Percentiles rank a stretch among this genome's conserved stretches.
phyloP scores from a whole-genome alignment of 495 filamentous ascomycete genomes.

The Astrothelium macrocarpum region DNA sequence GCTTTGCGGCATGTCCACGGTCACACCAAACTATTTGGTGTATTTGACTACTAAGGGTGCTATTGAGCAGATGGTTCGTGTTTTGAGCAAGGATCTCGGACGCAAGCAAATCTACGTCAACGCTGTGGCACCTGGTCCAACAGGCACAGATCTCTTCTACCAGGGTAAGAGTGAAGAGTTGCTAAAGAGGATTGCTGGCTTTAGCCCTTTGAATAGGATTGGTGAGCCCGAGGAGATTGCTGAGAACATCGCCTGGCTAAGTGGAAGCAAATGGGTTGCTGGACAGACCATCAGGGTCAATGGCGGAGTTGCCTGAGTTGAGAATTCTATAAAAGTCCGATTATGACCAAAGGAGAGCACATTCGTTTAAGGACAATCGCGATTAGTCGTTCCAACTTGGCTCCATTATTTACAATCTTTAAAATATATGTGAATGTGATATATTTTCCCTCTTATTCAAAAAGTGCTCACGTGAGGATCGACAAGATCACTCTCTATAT shows the following conservation, averaged over 20 bases:
- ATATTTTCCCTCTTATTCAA: neutral
- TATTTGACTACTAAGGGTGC: conserved; percentile 59
- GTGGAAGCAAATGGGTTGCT: conserved; percentile 48
- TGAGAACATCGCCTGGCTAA: conserved; percentile 42
- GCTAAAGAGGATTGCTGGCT: conserved; percentile 42
- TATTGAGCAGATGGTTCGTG: conserved; percentile 58
- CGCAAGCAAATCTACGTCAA: conserved; percentile 54
- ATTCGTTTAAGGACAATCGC: neutral
- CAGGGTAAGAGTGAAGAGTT: conserved; percentile 51
- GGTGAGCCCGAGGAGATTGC: conserved; percentile 57
- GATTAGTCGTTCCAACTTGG: neutral
- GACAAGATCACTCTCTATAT: neutral
- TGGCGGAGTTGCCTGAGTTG: conserved; percentile 37
- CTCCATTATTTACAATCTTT: neutral
- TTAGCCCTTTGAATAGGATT: conserved; percentile 46
- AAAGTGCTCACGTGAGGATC: neutral
- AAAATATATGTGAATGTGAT: neutral
- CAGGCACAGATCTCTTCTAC: conserved; percentile 56
- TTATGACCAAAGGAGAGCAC: neutral
- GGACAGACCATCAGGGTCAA: conserved; percentile 58
- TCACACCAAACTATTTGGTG: conserved; percentile 51
- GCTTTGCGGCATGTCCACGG: conserved; percentile 34
- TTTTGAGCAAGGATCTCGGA: conserved; percentile 55
- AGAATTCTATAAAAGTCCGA: neutral
- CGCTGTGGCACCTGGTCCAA: conserved; percentile 55